Percentiles rank a stretch among this genome's conserved stretches.
phyloP scores from a whole-genome alignment of 331 rosid species.

The Cydonia oblonga region DNA sequence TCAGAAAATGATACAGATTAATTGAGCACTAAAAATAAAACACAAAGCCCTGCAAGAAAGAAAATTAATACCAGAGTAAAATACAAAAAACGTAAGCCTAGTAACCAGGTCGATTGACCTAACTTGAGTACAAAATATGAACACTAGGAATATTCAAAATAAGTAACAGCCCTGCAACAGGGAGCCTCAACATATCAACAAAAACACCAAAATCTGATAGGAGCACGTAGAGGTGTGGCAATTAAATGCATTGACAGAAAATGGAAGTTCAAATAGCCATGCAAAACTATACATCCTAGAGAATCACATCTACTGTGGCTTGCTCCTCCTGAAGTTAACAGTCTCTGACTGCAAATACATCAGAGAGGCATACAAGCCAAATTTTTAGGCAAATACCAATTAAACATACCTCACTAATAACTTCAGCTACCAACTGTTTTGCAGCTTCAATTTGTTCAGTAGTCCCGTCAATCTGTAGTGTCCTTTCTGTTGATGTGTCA shows the following conservation, averaged over 20 bases:
- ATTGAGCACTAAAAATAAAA: neutral
- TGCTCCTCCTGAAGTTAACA: neutral
- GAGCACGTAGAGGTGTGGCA: neutral
- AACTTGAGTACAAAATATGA: neutral
- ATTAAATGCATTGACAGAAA: neutral
- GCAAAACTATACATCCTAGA: neutral
- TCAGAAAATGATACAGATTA: too few species aligned
- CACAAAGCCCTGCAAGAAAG: slow-evolving; percentile 11
- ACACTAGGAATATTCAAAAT: neutral
- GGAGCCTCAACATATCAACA: neutral
- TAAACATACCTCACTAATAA: slow-evolving; percentile 74
- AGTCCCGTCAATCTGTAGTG: slow-evolving; percentile 81
- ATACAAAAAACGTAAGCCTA: neutral
- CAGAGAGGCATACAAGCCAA: neutral
- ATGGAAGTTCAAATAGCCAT: neutral
- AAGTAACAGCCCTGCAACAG: too few species aligned
- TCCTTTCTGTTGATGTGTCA: slow-evolving; percentile 74
- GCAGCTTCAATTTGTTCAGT: slow-evolving; percentile 85
- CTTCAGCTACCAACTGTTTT: slow-evolving; percentile 75
- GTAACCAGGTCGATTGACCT: neutral
- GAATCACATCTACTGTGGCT: neutral
- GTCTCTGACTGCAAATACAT: neutral
- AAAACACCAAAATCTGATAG: neutral
- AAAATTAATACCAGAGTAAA: neutral
- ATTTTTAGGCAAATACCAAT: slow-evolving; percentile 5